These are phyloP conservation scores for Venturia carpophila DNA, from an alignment of 2,329 filamentous ascomycete genomes.

Conservation along the genomic window DNA sequence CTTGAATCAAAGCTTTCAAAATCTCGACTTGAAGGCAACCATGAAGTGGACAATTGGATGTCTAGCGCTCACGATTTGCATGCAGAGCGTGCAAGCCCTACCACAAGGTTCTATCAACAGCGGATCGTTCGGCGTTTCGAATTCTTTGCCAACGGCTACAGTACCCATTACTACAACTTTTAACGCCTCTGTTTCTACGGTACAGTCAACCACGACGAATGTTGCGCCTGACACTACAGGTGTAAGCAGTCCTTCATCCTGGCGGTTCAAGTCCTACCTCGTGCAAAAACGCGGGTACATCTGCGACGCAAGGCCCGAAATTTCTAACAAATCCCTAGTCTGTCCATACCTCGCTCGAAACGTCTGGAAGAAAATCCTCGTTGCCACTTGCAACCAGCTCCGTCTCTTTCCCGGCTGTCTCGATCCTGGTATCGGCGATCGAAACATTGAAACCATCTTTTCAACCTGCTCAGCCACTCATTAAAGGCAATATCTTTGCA, in stretches of 20 bases:
- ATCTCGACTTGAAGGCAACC: not conserved
- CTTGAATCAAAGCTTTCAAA: not conserved
- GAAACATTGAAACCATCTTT: conserved; percentile 6
- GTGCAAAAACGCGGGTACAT: not conserved
- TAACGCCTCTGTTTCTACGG: conserved; percentile 4
- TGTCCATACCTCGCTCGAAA: conserved; percentile 14
- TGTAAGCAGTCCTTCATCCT: conserved; percentile 14
- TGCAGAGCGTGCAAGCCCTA: conserved; percentile 8
- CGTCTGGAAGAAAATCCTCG: conserved; percentile 6
- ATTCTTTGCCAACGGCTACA: conserved; percentile 13
- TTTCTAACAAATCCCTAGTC: conserved; percentile 6
- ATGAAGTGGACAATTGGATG: not conserved
- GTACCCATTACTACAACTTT: conserved; percentile 15
- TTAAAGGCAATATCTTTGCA: conserved; percentile 13
- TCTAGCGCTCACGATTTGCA: not conserved
- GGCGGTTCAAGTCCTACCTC: not conserved
- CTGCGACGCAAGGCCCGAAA: not conserved
- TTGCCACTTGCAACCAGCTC: conserved; percentile 3
- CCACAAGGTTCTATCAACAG: conserved; percentile 6
- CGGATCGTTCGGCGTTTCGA: not conserved
- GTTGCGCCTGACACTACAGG: conserved; percentile 15
- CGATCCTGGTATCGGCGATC: conserved; percentile 12
- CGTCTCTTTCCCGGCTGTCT: not conserved
- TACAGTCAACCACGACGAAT: conserved; percentile 17
- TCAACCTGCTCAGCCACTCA: not conserved